phyloP scores from a whole-genome alignment of 2,329 filamentous ascomycete species.

The Ophiostoma piceae region DNA sequence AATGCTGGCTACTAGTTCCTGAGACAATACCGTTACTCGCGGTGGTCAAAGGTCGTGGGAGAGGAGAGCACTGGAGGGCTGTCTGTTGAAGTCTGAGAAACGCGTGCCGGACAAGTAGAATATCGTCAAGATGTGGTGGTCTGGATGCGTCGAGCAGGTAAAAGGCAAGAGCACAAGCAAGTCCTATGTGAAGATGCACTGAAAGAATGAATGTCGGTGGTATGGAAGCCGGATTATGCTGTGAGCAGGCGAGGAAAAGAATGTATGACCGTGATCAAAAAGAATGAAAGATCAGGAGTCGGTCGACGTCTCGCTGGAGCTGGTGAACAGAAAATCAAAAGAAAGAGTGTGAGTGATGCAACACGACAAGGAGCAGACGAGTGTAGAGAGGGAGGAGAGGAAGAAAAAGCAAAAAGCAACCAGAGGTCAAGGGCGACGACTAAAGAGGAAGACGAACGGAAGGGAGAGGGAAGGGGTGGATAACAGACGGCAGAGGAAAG shows the following conservation, averaged over 20 bases:
- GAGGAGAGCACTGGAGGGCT: background rate
- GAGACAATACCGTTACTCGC: background rate
- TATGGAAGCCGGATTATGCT: background rate
- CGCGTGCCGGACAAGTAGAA: slow-evolving; percentile 3
- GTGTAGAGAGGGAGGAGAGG: slow-evolving; percentile 10
- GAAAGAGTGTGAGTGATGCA: slow-evolving; percentile 13
- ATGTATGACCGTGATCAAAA: slow-evolving; percentile 14
- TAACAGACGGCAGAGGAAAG: background rate
- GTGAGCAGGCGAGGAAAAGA: background rate
- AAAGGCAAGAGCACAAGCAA: background rate
- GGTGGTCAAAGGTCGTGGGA: background rate
- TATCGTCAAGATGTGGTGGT: slow-evolving; percentile 1
- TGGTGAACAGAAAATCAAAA: slow-evolving; percentile 16
- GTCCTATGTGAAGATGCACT: slow-evolving; percentile 2
- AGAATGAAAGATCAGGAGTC: slow-evolving; percentile 21
- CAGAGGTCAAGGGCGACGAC: slow-evolving; percentile 7
- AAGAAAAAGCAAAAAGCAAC: slow-evolving; percentile 11
- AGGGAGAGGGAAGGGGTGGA: background rate
- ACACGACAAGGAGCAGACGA: background rate
- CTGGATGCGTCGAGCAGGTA: slow-evolving; percentile 1
- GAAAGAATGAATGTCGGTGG: background rate
- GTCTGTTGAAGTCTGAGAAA: background rate
- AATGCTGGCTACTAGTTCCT: background rate
- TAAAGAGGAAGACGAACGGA: slow-evolving; percentile 13
- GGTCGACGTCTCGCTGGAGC: slow-evolving; percentile 25